phyloP scores from a whole-genome alignment of 192 early-diverging fungal species.

The Coemansia furcata region DNA sequence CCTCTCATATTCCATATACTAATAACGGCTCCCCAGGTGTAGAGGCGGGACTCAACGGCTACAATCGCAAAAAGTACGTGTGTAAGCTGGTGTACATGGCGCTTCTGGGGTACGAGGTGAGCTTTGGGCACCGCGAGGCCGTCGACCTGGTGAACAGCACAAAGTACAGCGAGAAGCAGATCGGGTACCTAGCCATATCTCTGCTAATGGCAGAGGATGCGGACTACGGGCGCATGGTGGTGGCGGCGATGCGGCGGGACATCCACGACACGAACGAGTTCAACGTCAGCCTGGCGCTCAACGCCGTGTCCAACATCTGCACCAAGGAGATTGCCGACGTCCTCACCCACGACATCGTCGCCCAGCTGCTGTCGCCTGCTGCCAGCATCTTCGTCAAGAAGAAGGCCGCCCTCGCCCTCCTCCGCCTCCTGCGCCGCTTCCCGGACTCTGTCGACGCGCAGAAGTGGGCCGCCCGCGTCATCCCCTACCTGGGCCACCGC shows the following conservation, averaged over 20 bases:
- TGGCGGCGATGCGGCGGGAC: constrained; percentile 88
- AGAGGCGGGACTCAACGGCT: constrained; percentile 92
- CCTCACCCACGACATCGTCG: constrained; percentile 78
- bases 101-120: constrained; percentile 96
- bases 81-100: constrained; percentile 99
- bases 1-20: neutral
- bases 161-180: constrained; percentile 98
- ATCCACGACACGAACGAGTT: constrained; percentile 83
- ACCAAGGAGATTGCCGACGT: constrained; percentile 88
- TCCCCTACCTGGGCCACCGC: constrained; percentile 81
- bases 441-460: constrained; percentile 83
- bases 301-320: constrained; percentile 96
- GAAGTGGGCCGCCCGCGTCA: constrained; percentile 83
- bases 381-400: constrained; percentile 90
- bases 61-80: constrained; percentile 99
- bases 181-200: constrained; percentile 96
- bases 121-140: constrained; percentile 98
- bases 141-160: constrained; percentile 84
- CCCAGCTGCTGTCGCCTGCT: constrained; percentile 79
- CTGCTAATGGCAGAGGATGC: constrained; percentile 86
- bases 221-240: constrained; percentile 78
- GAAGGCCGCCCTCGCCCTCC: constrained; percentile 92
- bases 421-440: constrained; percentile 85
- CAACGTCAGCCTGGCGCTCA: constrained; percentile 86
- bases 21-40: neutral